Percentiles rank a stretch among this genome's conserved stretches.
Conservation (phyloP, 768 basidiomycete genomes). For the Boletales sp. region DNA sequence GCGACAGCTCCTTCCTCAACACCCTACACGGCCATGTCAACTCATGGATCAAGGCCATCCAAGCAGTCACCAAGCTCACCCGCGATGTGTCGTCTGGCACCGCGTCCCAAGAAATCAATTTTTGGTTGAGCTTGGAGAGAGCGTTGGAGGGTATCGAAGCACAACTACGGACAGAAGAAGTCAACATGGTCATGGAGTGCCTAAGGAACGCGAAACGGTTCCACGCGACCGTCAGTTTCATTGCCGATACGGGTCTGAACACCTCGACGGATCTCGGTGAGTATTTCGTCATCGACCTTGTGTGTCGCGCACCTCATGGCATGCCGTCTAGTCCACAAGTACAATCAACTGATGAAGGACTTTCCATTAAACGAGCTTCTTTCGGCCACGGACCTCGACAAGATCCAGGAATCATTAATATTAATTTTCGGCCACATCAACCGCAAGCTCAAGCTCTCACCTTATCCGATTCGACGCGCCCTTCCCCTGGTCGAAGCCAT, state of each 20-base stretch:
- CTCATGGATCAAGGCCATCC: constrained; percentile 97
- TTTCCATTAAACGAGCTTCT: constrained; percentile 96
- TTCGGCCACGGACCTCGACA: constrained; percentile 93
- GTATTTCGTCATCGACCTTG: constrained; percentile 17
- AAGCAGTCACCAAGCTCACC: constrained; percentile 92
- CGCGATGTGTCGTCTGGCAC: constrained; percentile 93
- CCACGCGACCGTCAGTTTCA: constrained; percentile 95
- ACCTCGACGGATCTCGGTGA: constrained; percentile 85
- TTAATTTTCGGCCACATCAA: constrained; percentile 93
- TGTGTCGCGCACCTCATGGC: background rate
- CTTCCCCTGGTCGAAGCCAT: constrained; percentile 98
- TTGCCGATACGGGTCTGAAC: constrained; percentile 95
- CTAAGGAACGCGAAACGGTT: constrained; percentile 95
- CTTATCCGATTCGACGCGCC: constrained; percentile 94
- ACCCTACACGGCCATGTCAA: constrained; percentile 92
- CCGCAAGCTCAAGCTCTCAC: constrained; percentile 92
- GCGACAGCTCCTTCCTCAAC: constrained; percentile 91
- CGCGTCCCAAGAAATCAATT: constrained; percentile 98
- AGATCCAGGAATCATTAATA: constrained; percentile 84
- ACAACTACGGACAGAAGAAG: constrained; percentile 88
- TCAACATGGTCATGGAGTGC: constrained; percentile 90
- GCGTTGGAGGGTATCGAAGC: constrained; percentile 91
- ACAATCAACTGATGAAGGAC: constrained; percentile 98
- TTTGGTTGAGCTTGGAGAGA: constrained; percentile 94
- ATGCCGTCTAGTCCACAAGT: constrained; percentile 80